Percentiles rank a stretch among this genome's conserved stretches.
These are phyloP conservation scores for Syzygium aromaticum DNA, from an alignment of 345 rosid species.

Conservation along the genomic window DNA sequence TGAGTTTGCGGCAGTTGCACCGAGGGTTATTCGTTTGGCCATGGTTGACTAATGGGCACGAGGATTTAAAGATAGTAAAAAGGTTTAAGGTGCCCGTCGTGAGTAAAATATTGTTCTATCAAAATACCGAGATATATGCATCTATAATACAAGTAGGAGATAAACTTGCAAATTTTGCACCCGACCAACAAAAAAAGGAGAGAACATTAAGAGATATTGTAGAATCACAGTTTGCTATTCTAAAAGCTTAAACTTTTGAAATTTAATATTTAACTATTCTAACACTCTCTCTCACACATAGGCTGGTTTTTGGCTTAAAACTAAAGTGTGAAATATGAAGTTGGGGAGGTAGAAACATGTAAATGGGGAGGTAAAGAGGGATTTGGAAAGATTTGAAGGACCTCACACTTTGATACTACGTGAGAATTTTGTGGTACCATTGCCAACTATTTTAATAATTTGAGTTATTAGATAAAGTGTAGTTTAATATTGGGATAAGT, in stretches of 20 bases:
- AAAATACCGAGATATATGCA: too few relatives aligned
- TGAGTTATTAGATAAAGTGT: not conserved
- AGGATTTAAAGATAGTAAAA: not conserved
- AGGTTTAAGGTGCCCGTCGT: not conserved
- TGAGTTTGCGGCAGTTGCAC: not conserved
- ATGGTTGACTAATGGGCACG: not conserved
- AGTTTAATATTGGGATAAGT: not conserved
- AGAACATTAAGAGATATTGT: too few relatives aligned
- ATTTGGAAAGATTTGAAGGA: not conserved
- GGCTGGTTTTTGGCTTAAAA: not conserved
- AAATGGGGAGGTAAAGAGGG: not conserved
- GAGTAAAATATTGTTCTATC: not conserved
- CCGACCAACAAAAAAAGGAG: too few relatives aligned
- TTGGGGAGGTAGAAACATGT: not conserved
- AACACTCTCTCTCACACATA: not conserved
- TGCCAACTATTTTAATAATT: not conserved
- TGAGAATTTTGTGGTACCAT: not conserved
- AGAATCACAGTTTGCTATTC: too few relatives aligned
- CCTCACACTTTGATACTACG: not conserved
- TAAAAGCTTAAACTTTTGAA: too few relatives aligned
- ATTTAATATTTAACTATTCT: not conserved
- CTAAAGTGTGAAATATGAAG: not conserved
- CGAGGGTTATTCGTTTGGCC: not conserved
- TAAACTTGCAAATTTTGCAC: not conserved
- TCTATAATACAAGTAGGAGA: not conserved